Evolutionary conservation across 176 grass and related monocot species (phyloP).

Genomic region (Carex scoparia): DNA sequence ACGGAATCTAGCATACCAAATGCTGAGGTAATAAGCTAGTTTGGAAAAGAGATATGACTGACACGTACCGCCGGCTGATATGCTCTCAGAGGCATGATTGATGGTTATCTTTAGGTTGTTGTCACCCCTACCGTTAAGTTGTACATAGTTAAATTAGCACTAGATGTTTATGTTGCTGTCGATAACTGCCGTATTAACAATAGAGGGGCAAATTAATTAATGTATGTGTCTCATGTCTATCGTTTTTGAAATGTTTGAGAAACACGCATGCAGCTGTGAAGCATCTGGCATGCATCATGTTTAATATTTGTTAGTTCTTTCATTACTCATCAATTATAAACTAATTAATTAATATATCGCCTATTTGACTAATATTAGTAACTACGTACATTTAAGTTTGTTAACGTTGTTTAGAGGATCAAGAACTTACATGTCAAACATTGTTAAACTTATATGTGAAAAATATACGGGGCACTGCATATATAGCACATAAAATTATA

Average conservation of each 20-base stretch:
- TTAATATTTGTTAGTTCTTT: background rate
- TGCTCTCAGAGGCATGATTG: background rate
- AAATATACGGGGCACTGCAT: background rate
- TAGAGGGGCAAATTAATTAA: background rate
- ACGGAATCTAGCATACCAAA: background rate
- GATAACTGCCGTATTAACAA: background rate
- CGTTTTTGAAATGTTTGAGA: background rate
- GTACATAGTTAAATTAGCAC: background rate
- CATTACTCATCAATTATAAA: background rate
- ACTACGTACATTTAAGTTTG: background rate
- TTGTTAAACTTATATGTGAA: background rate
- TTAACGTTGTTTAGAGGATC: background rate
- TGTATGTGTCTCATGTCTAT: background rate
- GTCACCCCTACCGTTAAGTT: background rate
- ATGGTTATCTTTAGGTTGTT: background rate
- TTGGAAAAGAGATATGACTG: background rate
- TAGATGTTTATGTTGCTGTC: background rate
- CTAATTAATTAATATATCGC: background rate
- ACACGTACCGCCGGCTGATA: background rate
- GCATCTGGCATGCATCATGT: background rate
- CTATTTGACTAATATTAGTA: background rate
- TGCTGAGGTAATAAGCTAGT: background rate
- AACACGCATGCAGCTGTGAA: background rate
- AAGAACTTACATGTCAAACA: background rate
- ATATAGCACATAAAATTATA: background rate